Evolutionary conservation across 2,329 filamentous ascomycete genomes (phyloP).

Genomic region (Aspergillus versicolor): DNA sequence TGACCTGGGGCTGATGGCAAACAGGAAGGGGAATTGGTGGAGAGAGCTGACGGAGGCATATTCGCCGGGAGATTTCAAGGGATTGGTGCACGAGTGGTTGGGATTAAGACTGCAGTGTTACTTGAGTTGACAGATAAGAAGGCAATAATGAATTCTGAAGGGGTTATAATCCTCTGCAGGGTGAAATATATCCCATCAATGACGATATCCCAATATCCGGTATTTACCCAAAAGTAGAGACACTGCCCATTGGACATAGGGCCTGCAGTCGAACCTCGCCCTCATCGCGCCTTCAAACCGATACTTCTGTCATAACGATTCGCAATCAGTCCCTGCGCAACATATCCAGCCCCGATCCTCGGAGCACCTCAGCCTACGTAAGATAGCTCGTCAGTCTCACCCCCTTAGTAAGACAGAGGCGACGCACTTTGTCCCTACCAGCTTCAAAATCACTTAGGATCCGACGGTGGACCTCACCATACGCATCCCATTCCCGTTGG

Average conservation of each 20-base stretch:
- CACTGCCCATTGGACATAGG: no score
- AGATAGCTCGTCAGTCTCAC: background rate
- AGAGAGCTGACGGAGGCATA: conserved; percentile 28
- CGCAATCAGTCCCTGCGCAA: background rate
- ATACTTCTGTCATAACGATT: no score
- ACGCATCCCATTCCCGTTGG: background rate
- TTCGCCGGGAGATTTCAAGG: conserved; percentile 25
- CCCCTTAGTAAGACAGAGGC: no score
- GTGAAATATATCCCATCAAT: no score
- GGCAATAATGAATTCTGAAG: no score
- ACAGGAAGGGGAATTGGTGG: conserved; percentile 24
- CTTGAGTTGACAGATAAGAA: no score
- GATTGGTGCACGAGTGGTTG: conserved; percentile 28
- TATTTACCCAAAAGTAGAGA: no score
- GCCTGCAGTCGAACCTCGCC: no score
- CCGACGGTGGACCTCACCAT: background rate
- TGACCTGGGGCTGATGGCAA: conserved; percentile 59
- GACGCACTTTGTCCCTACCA: background rate
- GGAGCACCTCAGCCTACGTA: background rate
- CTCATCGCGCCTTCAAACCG: no score
- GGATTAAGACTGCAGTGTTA: background rate
- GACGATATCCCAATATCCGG: no score
- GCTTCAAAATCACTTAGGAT: background rate
- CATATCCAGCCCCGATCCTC: background rate
- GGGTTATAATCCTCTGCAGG: no score